Conservation (phyloP, 2,329 filamentous ascomycete species). For the Amesomyces nigricolor region DNA sequence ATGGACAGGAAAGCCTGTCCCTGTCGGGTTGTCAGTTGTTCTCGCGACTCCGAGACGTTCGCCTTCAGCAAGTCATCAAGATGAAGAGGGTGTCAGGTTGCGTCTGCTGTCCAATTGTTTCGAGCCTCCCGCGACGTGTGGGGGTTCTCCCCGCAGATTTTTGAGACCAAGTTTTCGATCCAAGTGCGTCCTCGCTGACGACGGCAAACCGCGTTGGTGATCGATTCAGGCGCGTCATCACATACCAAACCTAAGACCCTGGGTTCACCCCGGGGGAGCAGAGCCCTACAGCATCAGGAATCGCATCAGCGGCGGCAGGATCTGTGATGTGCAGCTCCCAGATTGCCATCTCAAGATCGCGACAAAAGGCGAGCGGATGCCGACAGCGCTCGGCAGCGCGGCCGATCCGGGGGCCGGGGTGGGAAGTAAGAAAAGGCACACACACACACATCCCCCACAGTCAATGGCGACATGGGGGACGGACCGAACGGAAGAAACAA, state of each 20-base stretch:
- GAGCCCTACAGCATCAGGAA: too few relatives aligned
- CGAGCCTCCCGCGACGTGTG: too few relatives aligned
- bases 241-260: neutral
- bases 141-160: too few relatives aligned
- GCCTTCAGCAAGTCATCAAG: neutral
- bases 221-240: neutral
- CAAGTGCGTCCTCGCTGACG: neutral
- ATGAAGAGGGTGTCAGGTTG: neutral
- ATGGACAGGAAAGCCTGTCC: neutral
- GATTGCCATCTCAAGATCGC: slow-evolving; percentile 1
- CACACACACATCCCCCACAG: neutral
- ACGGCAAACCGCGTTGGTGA: neutral
- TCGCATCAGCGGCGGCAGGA: too few relatives aligned
- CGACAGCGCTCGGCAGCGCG: slow-evolving; percentile 13
- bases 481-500: slow-evolving; percentile 8
- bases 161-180: too few relatives aligned
- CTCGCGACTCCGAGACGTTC: neutral
- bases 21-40: neutral
- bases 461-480: slow-evolving; percentile 11
- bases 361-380: slow-evolving; percentile 4
- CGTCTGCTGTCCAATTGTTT: too few relatives aligned
- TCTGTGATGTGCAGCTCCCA: neutral
- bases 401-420: neutral
- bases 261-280: too few relatives aligned
- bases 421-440: too few relatives aligned